phyloP scores from a whole-genome alignment of 2,329 filamentous ascomycete genomes.

The Pestalotiopsis sp. region DNA sequence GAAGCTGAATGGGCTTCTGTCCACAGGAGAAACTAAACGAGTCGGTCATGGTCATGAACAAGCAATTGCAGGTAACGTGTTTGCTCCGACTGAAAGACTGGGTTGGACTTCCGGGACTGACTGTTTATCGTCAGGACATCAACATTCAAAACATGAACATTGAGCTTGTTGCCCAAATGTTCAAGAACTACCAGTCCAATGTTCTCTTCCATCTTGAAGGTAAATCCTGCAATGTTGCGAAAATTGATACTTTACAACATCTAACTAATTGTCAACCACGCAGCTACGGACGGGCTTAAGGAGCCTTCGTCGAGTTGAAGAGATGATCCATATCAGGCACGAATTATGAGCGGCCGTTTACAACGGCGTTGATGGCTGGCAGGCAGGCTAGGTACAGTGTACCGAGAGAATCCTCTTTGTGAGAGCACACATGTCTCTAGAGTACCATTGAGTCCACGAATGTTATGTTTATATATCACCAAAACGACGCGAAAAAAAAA shows the following conservation, averaged over 20 bases:
- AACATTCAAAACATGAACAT: slow-evolving; percentile 99
- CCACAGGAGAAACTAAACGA: slow-evolving; percentile 94
- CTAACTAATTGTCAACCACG: slow-evolving; percentile 20
- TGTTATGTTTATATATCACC: no score
- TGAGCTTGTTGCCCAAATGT: slow-evolving; percentile 97
- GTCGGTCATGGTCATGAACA: slow-evolving; percentile 89
- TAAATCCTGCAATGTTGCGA: slow-evolving; percentile 39
- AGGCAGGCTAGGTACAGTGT: not conserved
- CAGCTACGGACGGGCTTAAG: slow-evolving; percentile 82
- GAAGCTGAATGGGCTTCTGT: not conserved
- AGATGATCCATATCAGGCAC: not conserved
- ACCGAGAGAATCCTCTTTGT: not conserved
- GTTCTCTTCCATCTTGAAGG: slow-evolving; percentile 97
- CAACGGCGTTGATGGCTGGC: not conserved
- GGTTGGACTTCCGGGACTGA: not conserved
- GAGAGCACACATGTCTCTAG: no score
- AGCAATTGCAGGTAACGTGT: slow-evolving; percentile 72
- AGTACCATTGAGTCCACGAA: no score
- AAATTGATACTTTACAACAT: not conserved
- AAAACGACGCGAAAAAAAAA: no score
- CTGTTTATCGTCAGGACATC: slow-evolving; percentile 70
- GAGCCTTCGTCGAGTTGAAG: slow-evolving; percentile 64
- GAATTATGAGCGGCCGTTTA: not conserved
- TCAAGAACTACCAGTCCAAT: slow-evolving; percentile 99
- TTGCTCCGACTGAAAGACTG: slow-evolving; percentile 19